Conservation (phyloP, 2,329 filamentous ascomycete genomes). For the Aspergillus bombycis region DNA sequence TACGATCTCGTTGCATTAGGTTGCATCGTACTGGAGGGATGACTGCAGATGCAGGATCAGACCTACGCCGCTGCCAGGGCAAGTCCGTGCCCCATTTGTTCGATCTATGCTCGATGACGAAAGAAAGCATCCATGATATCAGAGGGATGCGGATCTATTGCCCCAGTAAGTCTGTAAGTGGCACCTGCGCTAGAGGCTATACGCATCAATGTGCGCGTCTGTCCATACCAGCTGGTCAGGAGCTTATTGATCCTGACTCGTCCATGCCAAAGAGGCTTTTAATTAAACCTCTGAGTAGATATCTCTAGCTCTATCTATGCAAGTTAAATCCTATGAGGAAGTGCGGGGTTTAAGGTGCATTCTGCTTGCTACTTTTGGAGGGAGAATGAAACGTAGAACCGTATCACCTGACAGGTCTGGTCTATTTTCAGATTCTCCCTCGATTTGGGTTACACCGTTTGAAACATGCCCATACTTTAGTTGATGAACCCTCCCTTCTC, state of each 20-base stretch:
- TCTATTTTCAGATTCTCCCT: neutral
- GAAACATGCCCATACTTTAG: neutral
- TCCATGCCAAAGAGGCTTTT: neutral
- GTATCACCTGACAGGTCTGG: neutral
- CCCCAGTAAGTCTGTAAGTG: neutral
- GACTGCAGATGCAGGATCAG: neutral
- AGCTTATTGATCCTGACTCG: slow-evolving; percentile 1
- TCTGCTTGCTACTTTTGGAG: neutral
- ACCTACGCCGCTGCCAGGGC: slow-evolving; percentile 7
- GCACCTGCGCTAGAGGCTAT: neutral
- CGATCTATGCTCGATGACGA: neutral
- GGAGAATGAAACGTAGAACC: neutral
- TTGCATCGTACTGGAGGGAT: neutral
- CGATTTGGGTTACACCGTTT: neutral
- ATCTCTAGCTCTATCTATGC: too few relatives aligned
- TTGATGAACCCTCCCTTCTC: neutral
- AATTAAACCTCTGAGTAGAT: neutral
- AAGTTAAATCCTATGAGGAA: neutral
- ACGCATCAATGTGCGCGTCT: neutral
- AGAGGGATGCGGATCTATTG: neutral
- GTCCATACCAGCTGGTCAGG: neutral
- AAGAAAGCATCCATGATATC: neutral
- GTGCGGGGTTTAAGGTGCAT: neutral
- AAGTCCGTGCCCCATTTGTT: neutral
- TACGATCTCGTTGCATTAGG: slow-evolving; percentile 6